A percentile compares a stretch with the other conserved stretches of the same genome.
Evolutionary conservation across 805 yeast genomes (phyloP).

Genomic region (Yamadazyma laniorum): DNA sequence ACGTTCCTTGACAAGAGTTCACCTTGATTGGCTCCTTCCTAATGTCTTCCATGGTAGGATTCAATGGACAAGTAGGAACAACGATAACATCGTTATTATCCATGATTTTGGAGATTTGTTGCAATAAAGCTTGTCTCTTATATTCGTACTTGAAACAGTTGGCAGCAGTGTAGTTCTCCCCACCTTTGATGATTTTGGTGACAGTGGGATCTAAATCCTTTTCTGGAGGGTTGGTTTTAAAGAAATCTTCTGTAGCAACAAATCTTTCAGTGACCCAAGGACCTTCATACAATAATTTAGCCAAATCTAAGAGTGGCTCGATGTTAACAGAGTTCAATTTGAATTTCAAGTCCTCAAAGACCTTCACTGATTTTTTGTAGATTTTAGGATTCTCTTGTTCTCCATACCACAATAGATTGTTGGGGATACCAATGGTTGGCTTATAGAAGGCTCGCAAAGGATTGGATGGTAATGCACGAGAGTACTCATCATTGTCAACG

Average conservation of each 20-base stretch:
- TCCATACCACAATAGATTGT: conserved; percentile 71
- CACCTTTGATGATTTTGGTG: conserved; percentile 68
- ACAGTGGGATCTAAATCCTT: conserved; percentile 84
- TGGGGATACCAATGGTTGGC: conserved; percentile 77
- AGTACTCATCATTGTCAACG: conserved; percentile 66
- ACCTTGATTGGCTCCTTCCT: conserved; percentile 73
- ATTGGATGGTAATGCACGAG: conserved; percentile 68
- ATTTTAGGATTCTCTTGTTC: conserved; percentile 75
- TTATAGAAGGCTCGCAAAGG: conserved; percentile 59
- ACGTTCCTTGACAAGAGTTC: conserved; percentile 94
- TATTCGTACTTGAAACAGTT: conserved; percentile 85
- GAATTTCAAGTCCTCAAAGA: conserved; percentile 29
- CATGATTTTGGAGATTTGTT: conserved; percentile 56
- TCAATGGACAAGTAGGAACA: conserved; percentile 93
- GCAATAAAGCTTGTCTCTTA: conserved; percentile 76
- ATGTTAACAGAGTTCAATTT: conserved; percentile 65
- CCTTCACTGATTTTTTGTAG: conserved; percentile 58
- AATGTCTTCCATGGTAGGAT: conserved; percentile 76
- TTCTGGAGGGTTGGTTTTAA: conserved; percentile 66
- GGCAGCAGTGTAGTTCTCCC: conserved; percentile 75
- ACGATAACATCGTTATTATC: conserved; percentile 68
- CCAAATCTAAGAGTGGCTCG: conserved; percentile 72
- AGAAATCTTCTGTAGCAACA: conserved; percentile 74
- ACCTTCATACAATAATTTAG: conserved; percentile 89
- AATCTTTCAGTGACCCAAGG: conserved; percentile 99